phyloP scores from a whole-genome alignment of 768 basidiomycete genomes.

The Pleurotus djamor region DNA sequence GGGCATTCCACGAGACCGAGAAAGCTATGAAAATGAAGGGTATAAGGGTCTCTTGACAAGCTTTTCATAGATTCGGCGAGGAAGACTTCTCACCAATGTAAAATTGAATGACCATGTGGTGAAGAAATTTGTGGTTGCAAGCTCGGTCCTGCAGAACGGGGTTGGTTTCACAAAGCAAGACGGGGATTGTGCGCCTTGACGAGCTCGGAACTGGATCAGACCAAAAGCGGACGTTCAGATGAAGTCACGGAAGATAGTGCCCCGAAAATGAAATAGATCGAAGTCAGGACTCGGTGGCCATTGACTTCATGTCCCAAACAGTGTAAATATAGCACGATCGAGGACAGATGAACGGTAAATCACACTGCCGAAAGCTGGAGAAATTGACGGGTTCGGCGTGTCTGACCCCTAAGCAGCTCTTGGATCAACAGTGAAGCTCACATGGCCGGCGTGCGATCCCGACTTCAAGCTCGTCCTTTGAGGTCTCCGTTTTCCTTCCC shows the following conservation, averaged over 20 bases:
- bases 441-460: too few relatives aligned
- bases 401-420: neutral
- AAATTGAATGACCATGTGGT: neutral
- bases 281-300: neutral
- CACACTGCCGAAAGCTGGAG: neutral
- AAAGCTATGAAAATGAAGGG: neutral
- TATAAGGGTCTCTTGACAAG: neutral
- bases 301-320: neutral
- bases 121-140: neutral
- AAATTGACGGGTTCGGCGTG: neutral
- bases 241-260: neutral
- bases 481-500: too few relatives aligned
- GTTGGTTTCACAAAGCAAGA: neutral
- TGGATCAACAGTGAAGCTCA: too few relatives aligned
- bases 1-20: neutral
- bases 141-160: neutral
- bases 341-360: neutral
- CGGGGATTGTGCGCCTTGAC: too few relatives aligned
- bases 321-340: neutral
- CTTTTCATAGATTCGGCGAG: neutral
- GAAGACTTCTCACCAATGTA: neutral
- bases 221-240: neutral
- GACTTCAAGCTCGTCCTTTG: too few relatives aligned
- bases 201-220: neutral
- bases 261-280: constrained; percentile 1